Conservation (phyloP, 2,329 filamentous ascomycete species). For the Cytospora schulzeri region DNA sequence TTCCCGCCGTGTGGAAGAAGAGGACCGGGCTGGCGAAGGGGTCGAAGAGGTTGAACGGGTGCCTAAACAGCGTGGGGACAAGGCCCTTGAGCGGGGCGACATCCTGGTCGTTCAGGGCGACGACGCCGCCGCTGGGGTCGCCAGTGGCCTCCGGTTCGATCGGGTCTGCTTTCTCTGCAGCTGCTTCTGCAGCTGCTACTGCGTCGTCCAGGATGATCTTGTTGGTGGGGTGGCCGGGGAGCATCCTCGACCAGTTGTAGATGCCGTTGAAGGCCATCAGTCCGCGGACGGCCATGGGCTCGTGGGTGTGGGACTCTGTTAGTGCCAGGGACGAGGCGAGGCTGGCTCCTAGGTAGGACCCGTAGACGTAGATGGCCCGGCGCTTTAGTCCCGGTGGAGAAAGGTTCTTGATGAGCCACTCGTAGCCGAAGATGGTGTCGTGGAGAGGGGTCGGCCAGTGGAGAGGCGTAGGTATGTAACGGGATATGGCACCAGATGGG, state of each 20-base stretch:
- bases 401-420: slow-evolving; percentile 52
- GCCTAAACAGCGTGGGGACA: slow-evolving; percentile 48
- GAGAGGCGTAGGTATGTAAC: slow-evolving; percentile 30
- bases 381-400: slow-evolving; percentile 37
- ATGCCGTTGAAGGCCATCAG: slow-evolving; percentile 61
- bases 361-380: slow-evolving; percentile 53
- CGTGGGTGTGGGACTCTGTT: slow-evolving; percentile 52
- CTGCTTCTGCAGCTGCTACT: not conserved
- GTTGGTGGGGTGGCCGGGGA: slow-evolving; percentile 55
- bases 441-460: slow-evolving; percentile 61
- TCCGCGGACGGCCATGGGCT: slow-evolving; percentile 52
- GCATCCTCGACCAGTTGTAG: slow-evolving; percentile 66
- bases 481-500: not conserved
- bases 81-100: slow-evolving; percentile 39
- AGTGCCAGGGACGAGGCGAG: slow-evolving; percentile 60
- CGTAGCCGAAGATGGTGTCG: slow-evolving; percentile 57
- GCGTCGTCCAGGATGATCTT: slow-evolving; percentile 30
- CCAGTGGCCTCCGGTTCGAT: no score
- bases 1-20: slow-evolving; percentile 58
- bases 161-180: slow-evolving; percentile 20
- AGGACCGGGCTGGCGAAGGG: slow-evolving; percentile 60
- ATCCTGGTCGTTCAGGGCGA: slow-evolving; percentile 39
- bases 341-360: slow-evolving; percentile 59
- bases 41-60: slow-evolving; percentile 57
- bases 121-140: no score